Percentiles rank a stretch among this genome's conserved stretches.
Conservation (phyloP, 1,284 basidiomycete species). For the Gymnopus androsaceus region DNA sequence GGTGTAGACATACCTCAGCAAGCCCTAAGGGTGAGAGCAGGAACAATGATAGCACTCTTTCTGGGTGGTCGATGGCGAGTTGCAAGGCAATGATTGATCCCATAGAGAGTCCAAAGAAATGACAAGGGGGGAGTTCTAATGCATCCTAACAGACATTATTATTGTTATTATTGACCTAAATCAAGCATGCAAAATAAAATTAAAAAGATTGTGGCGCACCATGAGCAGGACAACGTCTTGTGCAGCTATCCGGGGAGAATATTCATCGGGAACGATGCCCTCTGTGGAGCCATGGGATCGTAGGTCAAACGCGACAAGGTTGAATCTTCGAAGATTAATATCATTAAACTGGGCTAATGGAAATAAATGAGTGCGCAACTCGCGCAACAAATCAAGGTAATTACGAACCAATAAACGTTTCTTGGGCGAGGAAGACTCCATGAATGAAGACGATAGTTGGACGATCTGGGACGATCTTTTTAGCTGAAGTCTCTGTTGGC, state of each 20-base stretch:
- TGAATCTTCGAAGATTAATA: conserved; percentile 35
- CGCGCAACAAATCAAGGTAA: neutral
- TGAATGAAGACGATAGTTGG: conserved; percentile 37
- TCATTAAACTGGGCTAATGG: conserved; percentile 34
- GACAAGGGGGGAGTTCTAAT: conserved; percentile 34
- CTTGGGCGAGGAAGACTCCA: conserved; percentile 33
- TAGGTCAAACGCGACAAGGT: conserved; percentile 35
- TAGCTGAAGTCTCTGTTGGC: conserved; percentile 28
- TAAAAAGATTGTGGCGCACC: conserved; percentile 25
- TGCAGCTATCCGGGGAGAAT: conserved; percentile 30
- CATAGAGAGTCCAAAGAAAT: conserved; percentile 37
- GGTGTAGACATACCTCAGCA: conserved; percentile 27
- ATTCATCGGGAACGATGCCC: conserved; percentile 26
- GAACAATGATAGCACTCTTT: conserved; percentile 34
- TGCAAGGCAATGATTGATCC: conserved; percentile 35
- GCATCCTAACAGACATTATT: conserved; percentile 28
- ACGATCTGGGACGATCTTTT: conserved; percentile 29
- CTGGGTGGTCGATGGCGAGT: conserved; percentile 31
- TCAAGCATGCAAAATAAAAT: no score
- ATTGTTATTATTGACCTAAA: neutral
- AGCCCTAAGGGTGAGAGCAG: conserved; percentile 35
- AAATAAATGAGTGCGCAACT: neutral
- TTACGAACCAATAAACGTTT: conserved; percentile 34
- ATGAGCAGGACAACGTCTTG: conserved; percentile 37
- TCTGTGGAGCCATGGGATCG: conserved; percentile 34